Evolutionary conservation across 2,329 filamentous ascomycete species (phyloP), one percentile per base, ranked within the genome.

Genomic region (Colletotrichum musae): DNA sequence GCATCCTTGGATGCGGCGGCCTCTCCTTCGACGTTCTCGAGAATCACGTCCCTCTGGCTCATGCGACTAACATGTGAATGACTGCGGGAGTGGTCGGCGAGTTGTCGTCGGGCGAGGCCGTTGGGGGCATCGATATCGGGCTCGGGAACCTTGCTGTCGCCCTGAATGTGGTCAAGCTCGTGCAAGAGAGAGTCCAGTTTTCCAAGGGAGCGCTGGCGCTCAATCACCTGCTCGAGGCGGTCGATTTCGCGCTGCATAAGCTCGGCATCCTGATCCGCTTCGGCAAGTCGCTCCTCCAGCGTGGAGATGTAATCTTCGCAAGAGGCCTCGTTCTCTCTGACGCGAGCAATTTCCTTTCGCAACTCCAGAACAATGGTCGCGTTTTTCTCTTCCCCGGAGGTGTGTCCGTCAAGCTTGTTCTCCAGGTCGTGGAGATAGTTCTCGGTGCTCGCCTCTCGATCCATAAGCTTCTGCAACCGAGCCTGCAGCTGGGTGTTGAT

Each of bases 231-330:
- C 80, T 98, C 96, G 13, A 99, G 86, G 41, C 95, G 91, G 76
- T 98, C 94, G 72, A 99, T 93, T 77, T 99, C 96, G 43, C 95
- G 93, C 79, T 97, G 94, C 95, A 99, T 98, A 70, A 98, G 84
- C 79, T 98, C 96, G 72, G 94, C 91, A 77, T 99, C 96, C 79
- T 98, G 95, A 76, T 99, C 96, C 2, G 95, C 92, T 80, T 99
- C 96, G 0, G 96, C 96, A 9, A 99, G 88, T 24, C 95, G 92
- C 82, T 98, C 96, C 78, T 99, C 96, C 12, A 99, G 85, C 0
- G 95, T 98, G 1, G 95, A 97, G 61, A 99, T 98, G 79, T 99
- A 99, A 73, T 98, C 96, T 79, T 99, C 96, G 73, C 92, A 94
- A 47, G 92, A 92, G 4, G 92, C 89, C 82, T 99, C 96, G 74